Base-by-base conservation (phyloP, 2,329 filamentous ascomycete species). In the Malbranchea cinnamomea region DNA sequence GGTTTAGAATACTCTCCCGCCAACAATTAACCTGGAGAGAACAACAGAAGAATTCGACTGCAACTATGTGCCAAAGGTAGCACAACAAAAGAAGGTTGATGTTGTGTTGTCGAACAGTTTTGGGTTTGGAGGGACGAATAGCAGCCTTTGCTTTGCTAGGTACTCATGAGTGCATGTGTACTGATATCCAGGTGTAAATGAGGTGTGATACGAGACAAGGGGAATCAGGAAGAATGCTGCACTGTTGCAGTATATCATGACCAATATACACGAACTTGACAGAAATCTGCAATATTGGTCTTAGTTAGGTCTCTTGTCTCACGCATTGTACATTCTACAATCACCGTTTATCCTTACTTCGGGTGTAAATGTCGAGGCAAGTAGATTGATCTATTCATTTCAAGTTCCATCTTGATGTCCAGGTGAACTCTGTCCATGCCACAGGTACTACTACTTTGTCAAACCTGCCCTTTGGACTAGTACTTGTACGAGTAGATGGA, bases 71-170 rank as follows among this genome's bases (percentile, higher is more conserved):
- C 71, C 84, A 0, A 63, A 73, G 3, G 48, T 62, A 26, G 67
- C 83, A 1, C 85, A 94, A 53, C 54, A 78, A 30, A 74, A 71
- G 40, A 50, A 63, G 2, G 71, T 95, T 7, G 60, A 72, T 34
- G 76, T 87, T 13, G 81, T 80, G 4, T 45, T 98, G 34, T 89
- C 82, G 3, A 98, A 98, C 48, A 95, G 87, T 50, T 98, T 98
- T 57, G 89, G 89, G 0, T 98, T 98, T 59, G 89, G 89, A 7
- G 89, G 89, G 10, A 95, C 87, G 1, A 98, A 98, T 58, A 85
- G 87, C 23, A 84, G 74, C 31, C 60, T 98, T 21, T 84, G 84
- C 30, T 87, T 95, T 45, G 43, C 50, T 4, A 47, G 41, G 31
- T 43, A 43, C 30, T 32, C 36, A 31, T 39, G 24, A 31, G 26